A percentile compares a stretch with the other conserved stretches of the same genome.
phyloP scores from a whole-genome alignment of 192 early-diverging fungal genomes.

The Pilobolus umbonatus region DNA sequence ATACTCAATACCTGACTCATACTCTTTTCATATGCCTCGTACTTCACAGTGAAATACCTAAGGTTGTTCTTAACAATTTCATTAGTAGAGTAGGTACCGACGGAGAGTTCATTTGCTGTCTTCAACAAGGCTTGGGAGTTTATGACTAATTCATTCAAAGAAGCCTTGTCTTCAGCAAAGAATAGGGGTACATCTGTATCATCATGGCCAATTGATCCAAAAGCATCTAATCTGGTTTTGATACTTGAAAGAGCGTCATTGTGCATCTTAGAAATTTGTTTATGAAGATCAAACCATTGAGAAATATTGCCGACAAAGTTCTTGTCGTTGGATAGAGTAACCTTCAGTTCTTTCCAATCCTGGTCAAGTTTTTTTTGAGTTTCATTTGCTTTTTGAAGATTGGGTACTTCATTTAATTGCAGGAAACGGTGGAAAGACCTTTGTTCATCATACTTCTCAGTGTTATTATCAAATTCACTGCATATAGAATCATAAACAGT shows the following conservation, averaged over 20 bases:
- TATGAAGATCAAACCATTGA: conserved; percentile 6
- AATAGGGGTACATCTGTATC: no score
- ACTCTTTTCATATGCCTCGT: no score
- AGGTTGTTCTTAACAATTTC: no score
- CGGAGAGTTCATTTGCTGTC: no score
- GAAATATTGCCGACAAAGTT: neutral
- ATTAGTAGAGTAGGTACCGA: no score
- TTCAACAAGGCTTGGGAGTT: no score
- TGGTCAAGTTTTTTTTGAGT: neutral
- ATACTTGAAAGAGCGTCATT: neutral
- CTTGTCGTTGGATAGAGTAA: neutral
- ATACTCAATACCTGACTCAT: no score
- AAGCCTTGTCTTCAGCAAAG: no score
- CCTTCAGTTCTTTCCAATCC: conserved; percentile 5
- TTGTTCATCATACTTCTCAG: conserved; percentile 1
- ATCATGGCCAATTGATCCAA: neutral
- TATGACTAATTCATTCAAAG: no score
- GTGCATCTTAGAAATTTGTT: neutral
- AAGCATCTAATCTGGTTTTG: neutral
- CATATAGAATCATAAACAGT: neutral
- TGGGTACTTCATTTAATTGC: conserved; percentile 1
- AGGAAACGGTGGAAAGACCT: conserved; percentile 11
- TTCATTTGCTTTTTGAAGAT: neutral
- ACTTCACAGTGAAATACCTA: no score
- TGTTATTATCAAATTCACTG: neutral